Evolutionary conservation across 1,284 basidiomycete genomes (phyloP).

Genomic region (Tilletia horrida): DNA sequence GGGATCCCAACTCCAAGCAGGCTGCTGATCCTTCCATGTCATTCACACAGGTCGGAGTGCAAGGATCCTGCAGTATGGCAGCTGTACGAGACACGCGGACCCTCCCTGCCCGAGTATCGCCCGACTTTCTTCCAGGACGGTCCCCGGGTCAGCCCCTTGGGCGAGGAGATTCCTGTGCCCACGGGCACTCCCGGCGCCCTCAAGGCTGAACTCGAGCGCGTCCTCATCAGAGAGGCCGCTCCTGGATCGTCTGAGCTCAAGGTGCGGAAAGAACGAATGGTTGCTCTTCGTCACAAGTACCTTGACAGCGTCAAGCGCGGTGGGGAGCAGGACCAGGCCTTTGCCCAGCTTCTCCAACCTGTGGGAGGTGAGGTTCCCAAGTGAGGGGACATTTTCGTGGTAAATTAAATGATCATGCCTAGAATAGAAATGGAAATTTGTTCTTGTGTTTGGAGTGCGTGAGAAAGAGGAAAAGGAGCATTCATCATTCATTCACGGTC

Average conservation of each 20-base stretch:
- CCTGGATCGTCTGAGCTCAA: slow-evolving; percentile 1
- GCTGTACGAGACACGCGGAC: neutral
- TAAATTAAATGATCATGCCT: too few species aligned
- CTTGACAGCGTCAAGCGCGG: neutral
- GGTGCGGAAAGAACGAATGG: neutral
- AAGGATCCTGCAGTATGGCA: neutral
- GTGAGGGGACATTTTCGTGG: neutral
- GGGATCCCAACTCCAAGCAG: too few species aligned
- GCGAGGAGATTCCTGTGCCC: neutral
- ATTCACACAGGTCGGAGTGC: neutral
- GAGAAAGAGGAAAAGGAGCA: too few species aligned
- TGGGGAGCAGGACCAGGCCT: neutral
- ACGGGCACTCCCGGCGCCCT: neutral
- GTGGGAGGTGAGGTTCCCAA: neutral
- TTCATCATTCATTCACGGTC: too few species aligned
- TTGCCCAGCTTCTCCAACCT: neutral
- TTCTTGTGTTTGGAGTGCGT: too few species aligned
- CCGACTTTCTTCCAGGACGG: neutral
- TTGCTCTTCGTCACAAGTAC: neutral
- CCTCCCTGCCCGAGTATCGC: neutral
- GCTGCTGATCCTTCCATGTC: too few species aligned
- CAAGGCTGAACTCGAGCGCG: neutral
- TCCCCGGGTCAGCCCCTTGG: neutral
- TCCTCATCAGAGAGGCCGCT: neutral
- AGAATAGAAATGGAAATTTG: too few species aligned